Evolutionary conservation across 768 basidiomycete species (phyloP).

Genomic region (Hericium erinaceus): DNA sequence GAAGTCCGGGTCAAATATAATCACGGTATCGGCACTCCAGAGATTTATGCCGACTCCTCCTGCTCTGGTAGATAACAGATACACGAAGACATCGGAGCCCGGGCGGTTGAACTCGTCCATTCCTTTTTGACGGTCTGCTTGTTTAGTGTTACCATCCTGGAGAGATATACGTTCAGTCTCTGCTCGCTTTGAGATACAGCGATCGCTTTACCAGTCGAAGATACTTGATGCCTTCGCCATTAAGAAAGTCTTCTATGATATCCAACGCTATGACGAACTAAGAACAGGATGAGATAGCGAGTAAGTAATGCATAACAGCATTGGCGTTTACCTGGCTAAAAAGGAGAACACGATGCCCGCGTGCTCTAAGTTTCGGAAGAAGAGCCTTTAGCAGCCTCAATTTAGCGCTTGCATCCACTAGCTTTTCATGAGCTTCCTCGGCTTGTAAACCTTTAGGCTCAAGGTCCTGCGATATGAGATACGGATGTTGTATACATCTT

Average conservation of each 20-base stretch:
- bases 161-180: too few species aligned
- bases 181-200: not conserved
- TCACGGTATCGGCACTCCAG: conserved; percentile 81
- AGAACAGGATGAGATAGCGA: not conserved
- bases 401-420: conserved; percentile 83
- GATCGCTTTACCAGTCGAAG: conserved; percentile 54
- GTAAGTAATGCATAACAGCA: not conserved
- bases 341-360: conserved; percentile 81
- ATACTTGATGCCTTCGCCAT: conserved; percentile 71
- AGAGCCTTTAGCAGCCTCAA: conserved; percentile 66
- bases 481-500: conserved; percentile 89
- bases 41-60: conserved; percentile 33
- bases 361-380: conserved; percentile 74
- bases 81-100: conserved; percentile 83
- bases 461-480: conserved; percentile 70
- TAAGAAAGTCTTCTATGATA: conserved; percentile 81
- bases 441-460: conserved; percentile 56
- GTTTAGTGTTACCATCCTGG: conserved; percentile 86
- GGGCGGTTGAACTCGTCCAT: conserved; percentile 94
- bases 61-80: conserved; percentile 85
- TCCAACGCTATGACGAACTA: conserved; percentile 86
- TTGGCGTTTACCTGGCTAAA: conserved; percentile 71
- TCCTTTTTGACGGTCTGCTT: conserved; percentile 77
- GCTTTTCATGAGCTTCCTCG: conserved; percentile 61
- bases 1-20: conserved; percentile 92